A percentile compares a stretch with the other conserved stretches of the same genome.
These are phyloP conservation scores for Puccinia horiana DNA, from an alignment of 1,284 basidiomycete genomes.

Conservation along the genomic window DNA sequence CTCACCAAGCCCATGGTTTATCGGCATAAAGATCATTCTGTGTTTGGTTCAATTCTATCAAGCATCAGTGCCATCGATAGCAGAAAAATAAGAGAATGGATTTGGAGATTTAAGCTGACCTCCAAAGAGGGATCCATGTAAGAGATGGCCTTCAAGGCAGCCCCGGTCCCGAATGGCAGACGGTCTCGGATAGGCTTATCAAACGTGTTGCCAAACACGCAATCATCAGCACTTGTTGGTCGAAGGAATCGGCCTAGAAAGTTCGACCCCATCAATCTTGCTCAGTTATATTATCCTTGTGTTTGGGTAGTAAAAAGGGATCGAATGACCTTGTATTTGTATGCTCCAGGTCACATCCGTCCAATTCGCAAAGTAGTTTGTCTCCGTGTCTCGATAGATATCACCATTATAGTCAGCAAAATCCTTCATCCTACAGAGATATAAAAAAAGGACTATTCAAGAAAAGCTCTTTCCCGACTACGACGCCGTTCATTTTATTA, in stretches of 20 bases:
- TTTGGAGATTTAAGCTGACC: background rate
- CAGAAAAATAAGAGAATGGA: background rate
- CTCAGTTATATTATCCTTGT: no score
- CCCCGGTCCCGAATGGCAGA: conserved; percentile 40
- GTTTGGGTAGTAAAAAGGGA: background rate
- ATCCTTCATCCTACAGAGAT: conserved; percentile 30
- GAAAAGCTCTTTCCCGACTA: no score
- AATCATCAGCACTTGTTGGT: conserved; percentile 28
- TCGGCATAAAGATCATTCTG: conserved; percentile 44
- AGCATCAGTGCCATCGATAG: no score
- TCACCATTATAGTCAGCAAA: conserved; percentile 38
- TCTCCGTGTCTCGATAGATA: conserved; percentile 29
- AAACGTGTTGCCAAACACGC: conserved; percentile 41
- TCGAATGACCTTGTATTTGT: conserved; percentile 32
- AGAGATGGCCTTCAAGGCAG: conserved; percentile 44
- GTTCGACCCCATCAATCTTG: no score
- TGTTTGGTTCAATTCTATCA: no score
- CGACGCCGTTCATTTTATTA: background rate
- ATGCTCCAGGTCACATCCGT: conserved; percentile 42
- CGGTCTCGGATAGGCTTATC: conserved; percentile 39
- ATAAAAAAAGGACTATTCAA: background rate
- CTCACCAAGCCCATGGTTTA: conserved; percentile 47
- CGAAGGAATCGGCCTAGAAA: conserved; percentile 48
- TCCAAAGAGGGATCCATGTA: conserved; percentile 42
- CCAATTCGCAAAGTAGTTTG: conserved; percentile 28